Base-by-base conservation (phyloP, 495 filamentous ascomycete genomes). In the Hypomontagnella submonticulosa region DNA sequence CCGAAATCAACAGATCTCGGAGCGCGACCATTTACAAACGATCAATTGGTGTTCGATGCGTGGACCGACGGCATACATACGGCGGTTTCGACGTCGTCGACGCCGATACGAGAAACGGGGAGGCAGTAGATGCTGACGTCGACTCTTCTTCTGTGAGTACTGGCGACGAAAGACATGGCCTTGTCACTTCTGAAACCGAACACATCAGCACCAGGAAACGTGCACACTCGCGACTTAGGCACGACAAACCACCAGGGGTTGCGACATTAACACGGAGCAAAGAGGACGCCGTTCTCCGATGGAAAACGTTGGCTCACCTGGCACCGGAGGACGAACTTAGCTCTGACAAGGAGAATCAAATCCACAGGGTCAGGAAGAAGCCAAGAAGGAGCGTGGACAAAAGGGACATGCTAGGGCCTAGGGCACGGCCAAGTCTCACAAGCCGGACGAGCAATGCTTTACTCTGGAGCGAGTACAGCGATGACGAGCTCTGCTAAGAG, bases 401-500 rank as follows among this genome's bases (percentile, higher is more conserved):
- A 41, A 63, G 46, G 49, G 48, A 41, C 12, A 8, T 65, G 34
- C 50, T 63, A 9, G 43, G 58, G 13, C 18, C 47, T 4, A 67
- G 60, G 23, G 41, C 60, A 49, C 43, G 48, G 30, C 57, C 52
- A 6, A 66, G 62, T 57, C 49, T 69, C 4, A 44, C 44, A 27
- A 66, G 61, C 20, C 52, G 32, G 44, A 52, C 36, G 19, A 62
- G 57, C 47, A 43, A 16, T 19, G 48, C 41, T 30, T 43, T 57
- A 44, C 42, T 57, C 4, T 36, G 56, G 13, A 56, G 54, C 32
- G 56, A 50, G 15, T 70, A 66, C 20, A 78, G 76, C 54, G 78
- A 78, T 30, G 78, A 80, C 37, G 78, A 79, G 67, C 72, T 79
- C 37, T 72, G 76, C 37, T 75, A 47, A 79, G 44, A 69, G 41